phyloP scores from a whole-genome alignment of 495 filamentous ascomycete genomes.

The Choiromyces venosus region DNA sequence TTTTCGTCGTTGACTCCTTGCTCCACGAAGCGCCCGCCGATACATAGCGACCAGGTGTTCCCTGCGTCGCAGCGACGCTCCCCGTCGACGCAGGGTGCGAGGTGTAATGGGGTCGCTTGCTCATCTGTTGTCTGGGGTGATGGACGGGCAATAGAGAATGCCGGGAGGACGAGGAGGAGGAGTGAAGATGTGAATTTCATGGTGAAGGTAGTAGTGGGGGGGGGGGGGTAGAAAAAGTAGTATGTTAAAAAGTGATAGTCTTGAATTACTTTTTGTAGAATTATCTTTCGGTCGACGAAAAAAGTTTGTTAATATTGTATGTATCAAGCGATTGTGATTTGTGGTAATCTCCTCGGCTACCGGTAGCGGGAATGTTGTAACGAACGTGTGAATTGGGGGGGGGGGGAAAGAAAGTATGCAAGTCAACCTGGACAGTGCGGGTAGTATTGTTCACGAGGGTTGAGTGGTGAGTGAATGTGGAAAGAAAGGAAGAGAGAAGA shows the following conservation, averaged over 20 bases:
- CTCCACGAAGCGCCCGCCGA: background rate
- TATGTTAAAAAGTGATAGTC: background rate
- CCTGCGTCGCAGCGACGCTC: background rate
- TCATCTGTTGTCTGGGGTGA: background rate
- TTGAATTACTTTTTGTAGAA: background rate
- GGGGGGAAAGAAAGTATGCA: background rate
- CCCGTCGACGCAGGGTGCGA: background rate
- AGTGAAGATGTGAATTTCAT: background rate
- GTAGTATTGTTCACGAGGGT: background rate
- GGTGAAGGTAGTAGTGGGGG: background rate
- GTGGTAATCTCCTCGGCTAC: background rate
- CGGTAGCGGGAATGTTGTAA: background rate
- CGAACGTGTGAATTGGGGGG: background rate
- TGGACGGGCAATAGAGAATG: background rate
- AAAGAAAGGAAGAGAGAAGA: background rate
- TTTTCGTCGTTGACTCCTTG: background rate
- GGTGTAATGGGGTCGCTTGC: background rate
- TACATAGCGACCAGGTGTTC: background rate
- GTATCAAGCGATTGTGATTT: background rate
- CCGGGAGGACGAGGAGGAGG: background rate
- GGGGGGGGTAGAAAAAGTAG: background rate
- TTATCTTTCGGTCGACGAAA: background rate
- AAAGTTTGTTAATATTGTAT: background rate
- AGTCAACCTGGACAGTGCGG: background rate
- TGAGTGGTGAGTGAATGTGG: background rate